Conservation (phyloP, 2,329 filamentous ascomycete genomes). For the Hypoxylon sp. region DNA sequence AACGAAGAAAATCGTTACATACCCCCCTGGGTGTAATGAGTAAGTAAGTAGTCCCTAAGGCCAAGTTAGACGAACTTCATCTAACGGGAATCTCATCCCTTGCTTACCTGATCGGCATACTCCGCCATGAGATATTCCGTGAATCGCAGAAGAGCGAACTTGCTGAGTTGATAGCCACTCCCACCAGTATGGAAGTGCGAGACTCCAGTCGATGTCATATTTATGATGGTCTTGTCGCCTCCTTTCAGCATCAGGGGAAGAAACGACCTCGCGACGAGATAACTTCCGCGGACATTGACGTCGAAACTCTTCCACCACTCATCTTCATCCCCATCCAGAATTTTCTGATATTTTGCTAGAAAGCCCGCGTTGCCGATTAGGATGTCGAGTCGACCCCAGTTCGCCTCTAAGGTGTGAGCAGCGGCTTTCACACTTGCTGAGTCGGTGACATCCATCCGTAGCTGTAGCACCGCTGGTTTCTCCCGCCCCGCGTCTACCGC, state of each 20-base stretch:
- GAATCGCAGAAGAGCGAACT: constrained; percentile 65
- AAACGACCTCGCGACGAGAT: constrained; percentile 63
- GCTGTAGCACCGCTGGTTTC: constrained; percentile 59
- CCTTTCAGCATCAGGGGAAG: constrained; percentile 62
- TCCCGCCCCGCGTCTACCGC: constrained; percentile 52
- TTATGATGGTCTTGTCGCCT: constrained; percentile 62
- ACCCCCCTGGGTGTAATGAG: constrained; percentile 47
- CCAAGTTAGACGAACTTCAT: constrained; percentile 57
- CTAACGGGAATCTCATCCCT: constrained; percentile 54
- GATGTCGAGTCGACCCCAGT: constrained; percentile 59
- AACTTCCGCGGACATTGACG: constrained; percentile 66
- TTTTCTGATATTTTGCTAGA: constrained; percentile 55
- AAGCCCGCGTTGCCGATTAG: constrained; percentile 63
- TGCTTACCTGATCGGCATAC: constrained; percentile 60
- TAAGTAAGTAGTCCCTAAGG: constrained; percentile 44
- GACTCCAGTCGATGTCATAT: constrained; percentile 62
- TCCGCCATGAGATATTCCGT: constrained; percentile 65
- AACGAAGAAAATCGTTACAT: background rate
- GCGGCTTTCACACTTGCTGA: constrained; percentile 54
- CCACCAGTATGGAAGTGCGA: constrained; percentile 55
- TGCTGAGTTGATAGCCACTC: constrained; percentile 63
- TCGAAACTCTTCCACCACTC: constrained; percentile 66
- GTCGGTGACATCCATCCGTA: constrained; percentile 59
- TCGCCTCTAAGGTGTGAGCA: constrained; percentile 44
- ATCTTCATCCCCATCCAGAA: constrained; percentile 57